Percentiles rank a stretch among this genome's conserved stretches.
Evolutionary conservation across 768 basidiomycete genomes (phyloP).

Genomic region (Boletales sp.): DNA sequence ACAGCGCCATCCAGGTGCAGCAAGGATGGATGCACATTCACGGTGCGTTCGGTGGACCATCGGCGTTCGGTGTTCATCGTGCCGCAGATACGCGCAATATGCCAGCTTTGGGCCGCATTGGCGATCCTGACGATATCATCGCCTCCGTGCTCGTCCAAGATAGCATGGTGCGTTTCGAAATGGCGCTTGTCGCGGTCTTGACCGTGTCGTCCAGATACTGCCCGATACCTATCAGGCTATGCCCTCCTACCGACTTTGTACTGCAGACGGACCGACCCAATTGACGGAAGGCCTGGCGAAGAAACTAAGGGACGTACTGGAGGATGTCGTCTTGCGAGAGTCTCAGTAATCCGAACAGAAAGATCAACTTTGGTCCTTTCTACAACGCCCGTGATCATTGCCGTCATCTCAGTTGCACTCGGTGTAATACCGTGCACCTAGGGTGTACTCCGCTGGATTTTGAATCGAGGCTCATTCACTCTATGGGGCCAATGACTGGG

Average conservation of each 20-base stretch:
- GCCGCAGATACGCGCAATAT: slow-evolving; percentile 65
- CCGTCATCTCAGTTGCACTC: not conserved
- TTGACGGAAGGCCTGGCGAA: slow-evolving; percentile 64
- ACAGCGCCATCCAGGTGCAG: slow-evolving; percentile 60
- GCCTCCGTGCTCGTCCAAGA: slow-evolving; percentile 70
- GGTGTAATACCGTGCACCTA: not conserved
- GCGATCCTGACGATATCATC: slow-evolving; percentile 82
- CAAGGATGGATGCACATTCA: slow-evolving; percentile 90
- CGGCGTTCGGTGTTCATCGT: not conserved
- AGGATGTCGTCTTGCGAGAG: slow-evolving; percentile 32
- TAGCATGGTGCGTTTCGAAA: slow-evolving; percentile 47
- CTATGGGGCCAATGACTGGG: not conserved
- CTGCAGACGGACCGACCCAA: slow-evolving; percentile 64
- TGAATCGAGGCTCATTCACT: not conserved
- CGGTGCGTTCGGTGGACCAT: slow-evolving; percentile 28
- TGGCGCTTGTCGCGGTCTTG: not conserved
- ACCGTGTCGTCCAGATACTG: slow-evolving; percentile 42
- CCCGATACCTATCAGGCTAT: slow-evolving; percentile 77
- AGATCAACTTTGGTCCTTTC: not conserved
- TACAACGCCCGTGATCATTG: not conserved
- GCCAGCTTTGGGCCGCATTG: slow-evolving; percentile 70
- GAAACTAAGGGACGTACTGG: slow-evolving; percentile 42
- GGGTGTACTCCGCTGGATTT: not conserved
- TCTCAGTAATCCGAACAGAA: slow-evolving; percentile 3
- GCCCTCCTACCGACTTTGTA: slow-evolving; percentile 81